Conservation (phyloP, 257 asterid genomes). For the Plectranthus barbatus region DNA sequence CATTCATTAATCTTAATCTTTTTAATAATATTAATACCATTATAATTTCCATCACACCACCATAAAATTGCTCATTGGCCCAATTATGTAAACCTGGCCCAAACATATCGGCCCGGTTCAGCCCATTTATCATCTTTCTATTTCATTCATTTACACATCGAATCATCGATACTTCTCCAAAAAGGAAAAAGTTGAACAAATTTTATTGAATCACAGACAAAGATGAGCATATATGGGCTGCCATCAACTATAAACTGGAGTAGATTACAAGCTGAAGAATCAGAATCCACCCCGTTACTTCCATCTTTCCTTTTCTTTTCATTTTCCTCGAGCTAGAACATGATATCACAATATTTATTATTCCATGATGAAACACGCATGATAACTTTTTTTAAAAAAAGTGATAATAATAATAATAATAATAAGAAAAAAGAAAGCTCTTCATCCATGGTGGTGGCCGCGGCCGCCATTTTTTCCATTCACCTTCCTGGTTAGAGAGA, state of each 20-base stretch:
- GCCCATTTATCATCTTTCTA: no score
- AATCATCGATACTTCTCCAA: neutral
- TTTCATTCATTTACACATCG: no score
- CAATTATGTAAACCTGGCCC: no score
- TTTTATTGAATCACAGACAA: neutral
- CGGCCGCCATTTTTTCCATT: neutral
- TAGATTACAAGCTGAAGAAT: conserved; percentile 19
- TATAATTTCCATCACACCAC: no score
- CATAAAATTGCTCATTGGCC: no score
- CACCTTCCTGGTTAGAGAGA: conserved; percentile 22
- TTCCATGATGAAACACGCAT: neutral
- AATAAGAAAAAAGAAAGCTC: neutral
- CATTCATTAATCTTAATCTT: no score
- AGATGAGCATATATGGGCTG: neutral
- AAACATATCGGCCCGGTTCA: no score
- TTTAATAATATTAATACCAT: no score
- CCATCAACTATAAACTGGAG: conserved; percentile 22
- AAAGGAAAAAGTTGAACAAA: neutral
- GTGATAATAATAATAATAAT: no score
- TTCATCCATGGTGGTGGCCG: neutral
- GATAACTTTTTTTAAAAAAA: neutral
- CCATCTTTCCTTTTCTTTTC: neutral
- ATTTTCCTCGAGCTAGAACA: neutral
- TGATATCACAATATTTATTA: neutral
- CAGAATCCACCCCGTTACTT: conserved; percentile 17